Percentiles rank a stretch among this genome's conserved stretches.
Conservation (phyloP, 2,329 filamentous ascomycete species). For the Fusarium sp. region DNA sequence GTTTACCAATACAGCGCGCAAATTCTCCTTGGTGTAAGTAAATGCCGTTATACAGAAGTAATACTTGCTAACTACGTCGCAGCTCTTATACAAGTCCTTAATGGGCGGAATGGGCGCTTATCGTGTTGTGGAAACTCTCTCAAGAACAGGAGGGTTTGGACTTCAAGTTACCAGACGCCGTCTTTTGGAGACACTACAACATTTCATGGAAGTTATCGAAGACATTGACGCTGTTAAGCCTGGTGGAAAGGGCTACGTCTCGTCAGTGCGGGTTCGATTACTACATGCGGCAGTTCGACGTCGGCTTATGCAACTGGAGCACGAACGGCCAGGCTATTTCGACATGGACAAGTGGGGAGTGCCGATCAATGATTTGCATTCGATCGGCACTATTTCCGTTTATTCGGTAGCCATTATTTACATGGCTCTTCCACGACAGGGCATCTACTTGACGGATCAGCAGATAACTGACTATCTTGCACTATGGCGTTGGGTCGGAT, state of each 20-base stretch:
- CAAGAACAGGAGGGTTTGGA: conserved; percentile 80
- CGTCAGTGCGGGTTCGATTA: conserved; percentile 73
- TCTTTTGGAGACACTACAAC: conserved; percentile 77
- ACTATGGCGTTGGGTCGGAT: conserved; percentile 80
- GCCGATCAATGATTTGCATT: conserved; percentile 81
- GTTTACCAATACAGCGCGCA: conserved; percentile 82
- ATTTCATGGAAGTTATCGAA: conserved; percentile 77
- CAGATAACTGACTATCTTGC: conserved; percentile 79
- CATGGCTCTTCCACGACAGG: conserved; percentile 78
- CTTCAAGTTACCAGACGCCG: conserved; percentile 74
- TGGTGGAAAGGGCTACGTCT: conserved; percentile 69
- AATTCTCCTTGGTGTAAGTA: conserved; percentile 66
- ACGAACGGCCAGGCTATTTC: conserved; percentile 69
- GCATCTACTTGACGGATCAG: conserved; percentile 70
- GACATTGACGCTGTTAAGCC: conserved; percentile 75
- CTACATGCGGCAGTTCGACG: conserved; percentile 74
- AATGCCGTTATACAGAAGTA: not conserved
- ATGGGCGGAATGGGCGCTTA: conserved; percentile 79
- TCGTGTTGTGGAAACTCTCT: conserved; percentile 79
- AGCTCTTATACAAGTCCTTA: conserved; percentile 72
- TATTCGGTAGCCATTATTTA: conserved; percentile 78
- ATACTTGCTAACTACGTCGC: conserved; percentile 9
- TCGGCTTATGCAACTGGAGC: conserved; percentile 69
- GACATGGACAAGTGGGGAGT: conserved; percentile 68
- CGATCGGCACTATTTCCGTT: conserved; percentile 76